These are phyloP conservation scores for Ciborinia camelliae DNA, from an alignment of 2,329 filamentous ascomycete genomes.

Conservation along the genomic window DNA sequence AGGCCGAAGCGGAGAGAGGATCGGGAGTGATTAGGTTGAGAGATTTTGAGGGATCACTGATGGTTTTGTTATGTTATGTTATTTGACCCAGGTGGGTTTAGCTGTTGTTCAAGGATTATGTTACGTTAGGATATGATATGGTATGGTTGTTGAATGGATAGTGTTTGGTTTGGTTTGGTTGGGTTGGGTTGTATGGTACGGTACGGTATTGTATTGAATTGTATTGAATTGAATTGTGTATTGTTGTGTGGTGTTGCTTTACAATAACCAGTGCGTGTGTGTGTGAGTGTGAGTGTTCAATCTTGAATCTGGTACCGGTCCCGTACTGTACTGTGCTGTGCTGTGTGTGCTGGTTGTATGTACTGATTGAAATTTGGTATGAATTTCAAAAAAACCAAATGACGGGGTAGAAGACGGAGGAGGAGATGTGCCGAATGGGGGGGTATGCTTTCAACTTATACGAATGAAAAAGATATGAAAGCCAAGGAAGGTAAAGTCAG, in stretches of 20 bases:
- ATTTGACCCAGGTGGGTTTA: background rate
- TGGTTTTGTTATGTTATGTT: background rate
- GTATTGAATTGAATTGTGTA: background rate
- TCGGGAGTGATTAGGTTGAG: constrained; percentile 24
- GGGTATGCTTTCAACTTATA: constrained; percentile 26
- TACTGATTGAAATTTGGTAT: background rate
- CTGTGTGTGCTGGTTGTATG: background rate
- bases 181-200: background rate
- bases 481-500: background rate
- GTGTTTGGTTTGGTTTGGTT: background rate
- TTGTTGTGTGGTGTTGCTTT: background rate
- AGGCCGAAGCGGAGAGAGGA: constrained; percentile 24
- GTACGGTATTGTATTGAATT: background rate
- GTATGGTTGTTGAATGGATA: background rate
- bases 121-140: background rate
- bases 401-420: constrained; percentile 26
- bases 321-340: no score
- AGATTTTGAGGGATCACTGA: background rate
- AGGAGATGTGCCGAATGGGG: constrained; percentile 30
- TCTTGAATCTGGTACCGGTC: background rate
- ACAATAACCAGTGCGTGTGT: background rate
- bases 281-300: no score
- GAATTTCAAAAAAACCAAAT: constrained; percentile 18
- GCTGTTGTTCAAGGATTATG: background rate
- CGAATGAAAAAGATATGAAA: constrained; percentile 6